A percentile compares a stretch with the other conserved stretches of the same genome.
phyloP scores from a whole-genome alignment of 345 rosid species.

The Boechera divaricarpa region DNA sequence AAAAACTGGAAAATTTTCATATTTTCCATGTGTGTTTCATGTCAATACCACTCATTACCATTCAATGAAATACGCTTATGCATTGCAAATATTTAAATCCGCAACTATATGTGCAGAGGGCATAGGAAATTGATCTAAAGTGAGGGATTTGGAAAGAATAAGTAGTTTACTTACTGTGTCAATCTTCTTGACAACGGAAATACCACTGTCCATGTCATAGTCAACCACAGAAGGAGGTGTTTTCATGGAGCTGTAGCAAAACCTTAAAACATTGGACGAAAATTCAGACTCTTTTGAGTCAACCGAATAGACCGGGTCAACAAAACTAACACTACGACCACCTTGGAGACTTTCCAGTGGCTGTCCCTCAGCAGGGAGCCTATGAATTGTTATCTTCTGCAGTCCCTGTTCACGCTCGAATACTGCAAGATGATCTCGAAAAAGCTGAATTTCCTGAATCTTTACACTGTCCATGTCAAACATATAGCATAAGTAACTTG shows the following conservation, averaged over 20 bases:
- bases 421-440: conserved; percentile 74
- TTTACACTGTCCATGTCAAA: conserved; percentile 61
- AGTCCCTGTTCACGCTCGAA: conserved; percentile 84
- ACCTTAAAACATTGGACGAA: conserved; percentile 74
- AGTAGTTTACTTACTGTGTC: conserved; percentile 64
- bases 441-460: conserved; percentile 78
- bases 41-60: conserved; percentile 1
- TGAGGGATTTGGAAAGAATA: not conserved
- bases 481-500: not conserved
- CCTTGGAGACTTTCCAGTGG: conserved; percentile 67
- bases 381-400: conserved; percentile 62
- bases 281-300: conserved; percentile 61
- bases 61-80: conserved; percentile 2
- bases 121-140: not conserved
- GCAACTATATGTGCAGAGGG: not conserved
- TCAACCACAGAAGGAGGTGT: conserved; percentile 84
- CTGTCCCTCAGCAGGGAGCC: conserved; percentile 74
- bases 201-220: conserved; percentile 77
- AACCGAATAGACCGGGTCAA: conserved; percentile 73
- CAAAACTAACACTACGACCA: conserved; percentile 68
- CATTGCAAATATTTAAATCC: not conserved
- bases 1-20: not conserved
- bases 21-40: not conserved
- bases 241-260: conserved; percentile 79
- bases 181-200: conserved; percentile 78